phyloP scores from a whole-genome alignment of 371 early-diverging fungal species.

The Encephalitozoon romaleae region DNA sequence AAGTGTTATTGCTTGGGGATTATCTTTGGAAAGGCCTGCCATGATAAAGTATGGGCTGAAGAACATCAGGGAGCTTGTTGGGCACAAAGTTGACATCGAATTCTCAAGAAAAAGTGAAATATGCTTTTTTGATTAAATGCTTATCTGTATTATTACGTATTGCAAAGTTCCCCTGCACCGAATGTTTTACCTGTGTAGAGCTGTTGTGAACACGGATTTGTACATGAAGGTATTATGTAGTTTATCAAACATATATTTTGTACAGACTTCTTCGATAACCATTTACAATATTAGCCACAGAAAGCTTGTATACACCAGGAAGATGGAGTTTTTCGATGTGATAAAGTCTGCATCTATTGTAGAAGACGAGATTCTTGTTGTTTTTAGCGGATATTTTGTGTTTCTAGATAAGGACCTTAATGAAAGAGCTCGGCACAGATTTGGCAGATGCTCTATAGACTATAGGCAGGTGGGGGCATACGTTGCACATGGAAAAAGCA shows the following conservation, averaged over 20 bases:
- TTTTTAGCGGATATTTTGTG: not conserved
- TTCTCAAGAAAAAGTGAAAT: slow-evolving; percentile 83
- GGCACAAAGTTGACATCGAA: slow-evolving; percentile 89
- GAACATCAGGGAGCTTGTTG: slow-evolving; percentile 91
- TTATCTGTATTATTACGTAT: not conserved
- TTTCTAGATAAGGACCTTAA: not conserved
- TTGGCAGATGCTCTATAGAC: slow-evolving; percentile 1
- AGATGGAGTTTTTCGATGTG: not conserved
- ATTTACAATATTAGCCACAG: not conserved
- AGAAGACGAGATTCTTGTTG: not conserved
- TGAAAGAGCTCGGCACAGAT: not conserved
- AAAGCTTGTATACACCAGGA: not conserved
- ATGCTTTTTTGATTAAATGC: slow-evolving; percentile 29
- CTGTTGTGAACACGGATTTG: not conserved
- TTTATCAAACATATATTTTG: not conserved
- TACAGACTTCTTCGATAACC: not conserved
- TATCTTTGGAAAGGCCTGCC: slow-evolving; percentile 93
- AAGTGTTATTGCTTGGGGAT: slow-evolving; percentile 94
- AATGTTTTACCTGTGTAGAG: not conserved
- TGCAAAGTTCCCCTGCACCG: not conserved
- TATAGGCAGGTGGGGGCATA: not conserved
- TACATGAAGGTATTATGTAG: not conserved
- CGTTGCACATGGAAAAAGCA: not conserved
- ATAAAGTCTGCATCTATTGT: not conserved
- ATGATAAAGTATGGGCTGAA: slow-evolving; percentile 95